phyloP scores from a whole-genome alignment of 1,139 yeast species.

The Saccharomyces hybrid region DNA sequence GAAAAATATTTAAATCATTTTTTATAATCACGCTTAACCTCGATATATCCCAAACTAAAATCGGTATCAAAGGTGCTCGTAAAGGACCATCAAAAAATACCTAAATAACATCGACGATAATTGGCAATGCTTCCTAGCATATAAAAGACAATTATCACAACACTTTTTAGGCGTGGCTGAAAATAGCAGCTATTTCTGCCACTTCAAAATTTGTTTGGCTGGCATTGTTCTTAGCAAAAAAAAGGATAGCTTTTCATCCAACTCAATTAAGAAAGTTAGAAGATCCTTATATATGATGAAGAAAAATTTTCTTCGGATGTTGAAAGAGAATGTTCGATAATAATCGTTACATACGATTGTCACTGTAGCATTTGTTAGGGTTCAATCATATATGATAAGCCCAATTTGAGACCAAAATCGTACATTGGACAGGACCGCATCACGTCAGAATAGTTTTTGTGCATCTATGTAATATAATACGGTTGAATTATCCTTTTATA shows the following conservation, averaged over 20 bases:
- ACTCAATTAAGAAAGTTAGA: too few relatives aligned
- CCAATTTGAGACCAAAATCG: background rate
- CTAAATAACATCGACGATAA: background rate
- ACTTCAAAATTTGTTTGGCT: too few relatives aligned
- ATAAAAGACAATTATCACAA: background rate
- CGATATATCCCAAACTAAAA: background rate
- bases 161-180: background rate
- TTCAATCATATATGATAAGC: background rate
- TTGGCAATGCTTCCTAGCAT: conserved; percentile 1
- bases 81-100: background rate
- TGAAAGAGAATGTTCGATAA: background rate
- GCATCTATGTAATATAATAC: background rate
- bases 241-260: background rate
- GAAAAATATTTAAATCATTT: conserved; percentile 21
- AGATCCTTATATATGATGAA: background rate
- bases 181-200: background rate
- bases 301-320: background rate
- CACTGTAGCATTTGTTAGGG: background rate
- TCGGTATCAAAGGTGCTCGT: background rate
- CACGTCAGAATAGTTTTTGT: background rate
- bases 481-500: background rate
- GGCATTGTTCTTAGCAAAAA: background rate
- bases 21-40: conserved; percentile 21
- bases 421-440: background rate
- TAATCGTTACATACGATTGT: background rate